phyloP scores from a whole-genome alignment of 1,284 basidiomycete species.

The Psilocybe mexicana region DNA sequence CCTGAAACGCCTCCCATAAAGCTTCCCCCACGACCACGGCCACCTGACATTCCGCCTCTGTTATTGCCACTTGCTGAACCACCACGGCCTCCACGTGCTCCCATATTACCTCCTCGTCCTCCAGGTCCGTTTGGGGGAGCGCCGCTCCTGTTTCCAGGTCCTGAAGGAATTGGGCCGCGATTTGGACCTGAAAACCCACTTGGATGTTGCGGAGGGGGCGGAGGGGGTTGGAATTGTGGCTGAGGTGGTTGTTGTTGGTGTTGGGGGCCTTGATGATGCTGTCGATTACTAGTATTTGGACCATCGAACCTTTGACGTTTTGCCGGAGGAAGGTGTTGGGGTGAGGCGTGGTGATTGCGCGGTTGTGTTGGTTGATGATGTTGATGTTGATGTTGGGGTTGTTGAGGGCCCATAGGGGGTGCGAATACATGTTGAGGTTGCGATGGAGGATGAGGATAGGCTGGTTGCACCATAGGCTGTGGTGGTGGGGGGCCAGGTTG shows the following conservation, averaged over 20 bases:
- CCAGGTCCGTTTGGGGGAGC: conserved; percentile 24
- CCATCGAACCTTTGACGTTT: conserved; percentile 86
- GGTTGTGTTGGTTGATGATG: conserved; percentile 47
- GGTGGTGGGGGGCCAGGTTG: conserved; percentile 49
- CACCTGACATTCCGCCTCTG: conserved; percentile 36
- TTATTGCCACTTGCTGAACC: conserved; percentile 39
- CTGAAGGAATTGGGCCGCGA: conserved; percentile 44
- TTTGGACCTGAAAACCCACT: conserved; percentile 39
- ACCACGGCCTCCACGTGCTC: conserved; percentile 41
- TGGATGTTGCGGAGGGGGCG: conserved; percentile 36
- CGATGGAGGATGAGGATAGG: conserved; percentile 43
- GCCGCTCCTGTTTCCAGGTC: conserved; percentile 37
- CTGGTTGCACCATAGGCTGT: conserved; percentile 44
- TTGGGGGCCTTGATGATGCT: conserved; percentile 44
- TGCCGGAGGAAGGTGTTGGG: conserved; percentile 73
- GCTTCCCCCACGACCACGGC: conserved; percentile 38
- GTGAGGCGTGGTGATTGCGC: conserved; percentile 61
- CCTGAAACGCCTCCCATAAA: conserved; percentile 27
- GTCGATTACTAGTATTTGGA: conserved; percentile 52
- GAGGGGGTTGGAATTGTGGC: conserved; percentile 49
- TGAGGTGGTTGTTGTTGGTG: conserved; percentile 43
- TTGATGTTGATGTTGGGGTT: conserved; percentile 41
- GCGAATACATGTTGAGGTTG: conserved; percentile 46
- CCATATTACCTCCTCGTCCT: conserved; percentile 32
- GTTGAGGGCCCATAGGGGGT: conserved; percentile 46